phyloP scores from a whole-genome alignment of 1,284 basidiomycete genomes.

The Amylostereum areolatum region DNA sequence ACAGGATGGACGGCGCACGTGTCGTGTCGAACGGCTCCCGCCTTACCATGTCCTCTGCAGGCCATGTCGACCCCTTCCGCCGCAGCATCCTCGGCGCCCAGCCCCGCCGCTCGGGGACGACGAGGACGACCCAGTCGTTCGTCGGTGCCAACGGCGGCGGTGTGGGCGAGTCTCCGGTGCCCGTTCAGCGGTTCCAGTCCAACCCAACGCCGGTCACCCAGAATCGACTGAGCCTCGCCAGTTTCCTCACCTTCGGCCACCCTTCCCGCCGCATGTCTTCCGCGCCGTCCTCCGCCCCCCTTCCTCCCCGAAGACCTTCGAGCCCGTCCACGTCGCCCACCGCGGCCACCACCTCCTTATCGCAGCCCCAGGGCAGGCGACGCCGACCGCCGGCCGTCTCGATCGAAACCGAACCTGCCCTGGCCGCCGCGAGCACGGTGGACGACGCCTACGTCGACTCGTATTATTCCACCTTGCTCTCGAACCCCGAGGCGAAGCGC shows the following conservation, averaged over 20 bases:
- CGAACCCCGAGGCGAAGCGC: conserved; percentile 15
- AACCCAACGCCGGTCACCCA: conserved; percentile 2
- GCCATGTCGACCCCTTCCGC: conserved; percentile 9
- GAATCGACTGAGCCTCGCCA: conserved; percentile 42
- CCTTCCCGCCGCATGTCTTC: conserved; percentile 21
- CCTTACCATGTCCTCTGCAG: too few relatives aligned
- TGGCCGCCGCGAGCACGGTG: conserved; percentile 11
- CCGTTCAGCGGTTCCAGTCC: conserved; percentile 22
- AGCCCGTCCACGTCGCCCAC: too few relatives aligned
- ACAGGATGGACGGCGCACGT: background rate
- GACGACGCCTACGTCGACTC: conserved; percentile 24
- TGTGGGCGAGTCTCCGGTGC: conserved; percentile 54
- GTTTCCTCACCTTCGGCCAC: conserved; percentile 39
- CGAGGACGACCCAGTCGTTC: conserved; percentile 27
- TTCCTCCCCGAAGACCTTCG: too few relatives aligned
- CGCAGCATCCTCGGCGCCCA: conserved; percentile 16
- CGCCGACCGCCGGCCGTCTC: conserved; percentile 10
- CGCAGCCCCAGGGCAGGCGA: too few relatives aligned
- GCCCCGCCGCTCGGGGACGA: conserved; percentile 9
- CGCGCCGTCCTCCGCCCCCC: conserved; percentile 22
- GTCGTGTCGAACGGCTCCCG: background rate
- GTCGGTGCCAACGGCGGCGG: conserved; percentile 43
- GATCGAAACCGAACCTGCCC: conserved; percentile 8
- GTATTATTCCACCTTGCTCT: conserved; percentile 29
- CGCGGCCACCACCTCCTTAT: too few relatives aligned